Evolutionary conservation across 441 rosid genomes (phyloP).

Genomic region (Raphanus hybrid): DNA sequence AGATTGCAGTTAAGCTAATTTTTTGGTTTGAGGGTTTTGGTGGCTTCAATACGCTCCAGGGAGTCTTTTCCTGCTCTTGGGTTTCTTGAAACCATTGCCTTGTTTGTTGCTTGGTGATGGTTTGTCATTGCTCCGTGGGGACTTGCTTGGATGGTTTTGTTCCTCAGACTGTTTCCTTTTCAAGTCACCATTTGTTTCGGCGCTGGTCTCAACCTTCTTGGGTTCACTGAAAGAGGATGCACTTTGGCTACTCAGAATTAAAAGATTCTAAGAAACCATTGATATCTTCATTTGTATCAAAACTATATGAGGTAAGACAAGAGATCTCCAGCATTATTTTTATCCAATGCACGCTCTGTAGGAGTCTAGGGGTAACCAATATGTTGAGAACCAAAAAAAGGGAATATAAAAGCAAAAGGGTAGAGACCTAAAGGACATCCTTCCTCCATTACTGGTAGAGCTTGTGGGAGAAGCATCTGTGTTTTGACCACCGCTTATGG

Average conservation of each 20-base stretch:
- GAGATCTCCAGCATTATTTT: not conserved
- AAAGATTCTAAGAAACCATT: not conserved
- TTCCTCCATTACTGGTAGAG: constrained; percentile 49
- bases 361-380: not conserved
- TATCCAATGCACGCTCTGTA: not conserved
- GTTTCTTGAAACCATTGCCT: constrained; percentile 55
- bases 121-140: constrained; percentile 45
- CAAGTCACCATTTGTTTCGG: constrained; percentile 57
- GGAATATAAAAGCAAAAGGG: constrained; percentile 19
- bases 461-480: constrained; percentile 51
- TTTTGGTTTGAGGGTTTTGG: constrained; percentile 52
- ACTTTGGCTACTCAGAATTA: constrained; percentile 49
- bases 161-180: constrained; percentile 77
- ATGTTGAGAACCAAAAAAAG: not conserved
- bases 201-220: not conserved
- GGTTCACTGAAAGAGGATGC: constrained; percentile 44
- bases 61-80: constrained; percentile 46
- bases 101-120: constrained; percentile 42
- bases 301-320: not conserved
- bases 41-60: too few relatives aligned
- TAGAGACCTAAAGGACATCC: constrained; percentile 54
- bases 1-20: constrained; percentile 20
- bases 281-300: too few relatives aligned
- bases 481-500: constrained; percentile 22
- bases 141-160: constrained; percentile 51